Percentiles rank a stretch among this genome's conserved stretches.
phyloP scores from a whole-genome alignment of 2,329 filamentous ascomycete species.

The Penicillium sp. region DNA sequence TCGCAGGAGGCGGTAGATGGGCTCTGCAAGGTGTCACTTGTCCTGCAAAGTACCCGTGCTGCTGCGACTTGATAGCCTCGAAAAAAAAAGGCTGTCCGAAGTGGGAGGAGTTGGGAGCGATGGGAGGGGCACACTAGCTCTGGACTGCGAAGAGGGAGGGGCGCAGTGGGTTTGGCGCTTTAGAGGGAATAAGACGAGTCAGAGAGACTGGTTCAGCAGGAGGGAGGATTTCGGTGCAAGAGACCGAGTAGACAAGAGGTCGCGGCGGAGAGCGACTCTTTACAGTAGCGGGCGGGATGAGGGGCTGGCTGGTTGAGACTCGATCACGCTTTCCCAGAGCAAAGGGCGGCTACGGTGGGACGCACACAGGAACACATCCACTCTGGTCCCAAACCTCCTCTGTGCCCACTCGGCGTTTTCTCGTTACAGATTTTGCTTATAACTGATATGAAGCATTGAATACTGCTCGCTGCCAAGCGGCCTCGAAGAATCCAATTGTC shows the following conservation, averaged over 20 bases:
- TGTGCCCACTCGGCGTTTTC: background rate
- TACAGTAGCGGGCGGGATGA: background rate
- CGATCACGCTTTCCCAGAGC: background rate
- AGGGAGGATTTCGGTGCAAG: background rate
- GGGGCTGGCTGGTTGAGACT: background rate
- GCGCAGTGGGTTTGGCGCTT: background rate
- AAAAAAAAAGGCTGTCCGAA: background rate
- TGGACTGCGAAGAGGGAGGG: background rate
- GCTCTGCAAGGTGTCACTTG: background rate
- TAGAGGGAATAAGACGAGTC: background rate
- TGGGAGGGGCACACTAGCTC: background rate
- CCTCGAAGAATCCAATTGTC: no score
- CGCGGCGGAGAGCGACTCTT: background rate
- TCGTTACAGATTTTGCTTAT: background rate
- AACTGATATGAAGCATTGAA: background rate
- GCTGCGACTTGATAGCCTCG: conserved; percentile 2
- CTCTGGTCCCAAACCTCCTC: background rate
- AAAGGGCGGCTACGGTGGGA: background rate
- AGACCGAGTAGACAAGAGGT: background rate
- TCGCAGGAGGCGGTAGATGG: background rate
- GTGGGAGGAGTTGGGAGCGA: background rate
- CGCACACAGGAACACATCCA: background rate
- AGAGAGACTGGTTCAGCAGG: background rate
- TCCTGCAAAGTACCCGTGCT: conserved; percentile 6
- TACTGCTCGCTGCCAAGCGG: background rate